Conservation (phyloP, 176 grass and related monocot genomes). For the Phoenix dactylifera region DNA sequence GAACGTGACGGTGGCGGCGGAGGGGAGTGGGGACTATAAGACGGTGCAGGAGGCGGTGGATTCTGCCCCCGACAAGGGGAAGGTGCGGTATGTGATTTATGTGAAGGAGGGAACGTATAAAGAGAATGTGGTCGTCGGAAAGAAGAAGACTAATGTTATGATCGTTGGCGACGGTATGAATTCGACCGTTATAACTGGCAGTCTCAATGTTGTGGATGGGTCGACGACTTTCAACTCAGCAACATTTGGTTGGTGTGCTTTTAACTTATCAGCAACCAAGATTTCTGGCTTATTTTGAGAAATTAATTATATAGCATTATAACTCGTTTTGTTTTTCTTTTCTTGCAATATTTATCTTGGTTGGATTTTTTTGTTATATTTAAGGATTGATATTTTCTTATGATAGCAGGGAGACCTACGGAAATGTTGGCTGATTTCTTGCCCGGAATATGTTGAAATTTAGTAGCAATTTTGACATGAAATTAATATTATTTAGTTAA, state of each 20-base stretch:
- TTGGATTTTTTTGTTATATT: no score
- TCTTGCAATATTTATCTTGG: no score
- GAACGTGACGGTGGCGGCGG: constrained; percentile 40
- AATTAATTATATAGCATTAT: no score
- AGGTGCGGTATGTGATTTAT: constrained; percentile 36
- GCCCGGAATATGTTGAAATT: no score
- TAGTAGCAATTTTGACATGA: no score
- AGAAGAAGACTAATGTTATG: constrained; percentile 55
- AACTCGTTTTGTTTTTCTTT: no score
- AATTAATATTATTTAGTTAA: no score
- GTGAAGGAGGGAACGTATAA: constrained; percentile 50
- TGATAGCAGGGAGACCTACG: no score
- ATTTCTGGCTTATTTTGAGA: no score
- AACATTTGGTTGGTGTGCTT: constrained; percentile 29
- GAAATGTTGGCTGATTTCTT: no score
- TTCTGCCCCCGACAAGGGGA: constrained; percentile 39
- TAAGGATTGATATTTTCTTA: no score
- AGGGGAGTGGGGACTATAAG: constrained; percentile 32
- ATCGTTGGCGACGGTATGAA: constrained; percentile 58
- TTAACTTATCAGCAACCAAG: neutral
- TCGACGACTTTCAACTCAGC: constrained; percentile 59
- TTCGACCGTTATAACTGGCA: constrained; percentile 27
- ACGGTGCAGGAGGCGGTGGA: constrained; percentile 32
- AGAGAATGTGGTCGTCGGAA: constrained; percentile 54
- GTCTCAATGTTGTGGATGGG: constrained; percentile 32